These are phyloP conservation scores for Aphanomyces invadans DNA, from an alignment of 352 stramenopile genomes.

Conservation along the genomic window DNA sequence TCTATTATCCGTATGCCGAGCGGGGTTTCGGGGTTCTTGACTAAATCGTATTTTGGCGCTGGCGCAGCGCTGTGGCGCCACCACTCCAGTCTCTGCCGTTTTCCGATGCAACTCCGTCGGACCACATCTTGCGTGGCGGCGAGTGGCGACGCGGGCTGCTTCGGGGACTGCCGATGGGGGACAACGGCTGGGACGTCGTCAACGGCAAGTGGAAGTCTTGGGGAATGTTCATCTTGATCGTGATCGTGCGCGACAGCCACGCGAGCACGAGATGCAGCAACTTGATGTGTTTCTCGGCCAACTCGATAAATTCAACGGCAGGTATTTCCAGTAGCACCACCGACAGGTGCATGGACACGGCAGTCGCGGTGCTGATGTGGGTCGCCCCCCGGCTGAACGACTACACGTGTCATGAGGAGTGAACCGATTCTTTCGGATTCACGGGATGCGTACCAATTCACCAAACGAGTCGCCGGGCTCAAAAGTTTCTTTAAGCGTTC, in stretches of 20 bases:
- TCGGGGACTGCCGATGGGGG: conserved; percentile 20
- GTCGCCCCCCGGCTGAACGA: conserved; percentile 37
- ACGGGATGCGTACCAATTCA: conserved; percentile 70
- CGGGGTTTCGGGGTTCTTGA: not conserved
- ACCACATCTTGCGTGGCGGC: not conserved
- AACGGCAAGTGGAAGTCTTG: conserved; percentile 15
- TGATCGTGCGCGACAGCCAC: conserved; percentile 64
- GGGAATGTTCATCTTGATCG: conserved; percentile 22
- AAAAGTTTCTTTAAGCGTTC: conserved; percentile 25
- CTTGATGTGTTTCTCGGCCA: conserved; percentile 71
- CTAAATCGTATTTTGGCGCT: not conserved
- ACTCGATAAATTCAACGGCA: conserved; percentile 64
- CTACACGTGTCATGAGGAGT: conserved; percentile 27
- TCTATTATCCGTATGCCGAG: not conserved
- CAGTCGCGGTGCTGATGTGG: conserved; percentile 31
- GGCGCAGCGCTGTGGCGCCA: not conserved
- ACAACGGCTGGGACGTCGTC: not conserved
- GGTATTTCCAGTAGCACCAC: conserved; percentile 67
- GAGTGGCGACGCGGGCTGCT: conserved; percentile 4
- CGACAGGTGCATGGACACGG: conserved; percentile 40
- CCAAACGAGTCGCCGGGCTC: conserved; percentile 70
- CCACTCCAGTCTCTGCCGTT: not conserved
- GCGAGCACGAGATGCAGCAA: conserved; percentile 78
- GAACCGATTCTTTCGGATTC: not conserved
- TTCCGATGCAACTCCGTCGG: not conserved